Base-by-base conservation (phyloP, 2,329 filamentous ascomycete species). In the Lachnellula cervina region DNA sequence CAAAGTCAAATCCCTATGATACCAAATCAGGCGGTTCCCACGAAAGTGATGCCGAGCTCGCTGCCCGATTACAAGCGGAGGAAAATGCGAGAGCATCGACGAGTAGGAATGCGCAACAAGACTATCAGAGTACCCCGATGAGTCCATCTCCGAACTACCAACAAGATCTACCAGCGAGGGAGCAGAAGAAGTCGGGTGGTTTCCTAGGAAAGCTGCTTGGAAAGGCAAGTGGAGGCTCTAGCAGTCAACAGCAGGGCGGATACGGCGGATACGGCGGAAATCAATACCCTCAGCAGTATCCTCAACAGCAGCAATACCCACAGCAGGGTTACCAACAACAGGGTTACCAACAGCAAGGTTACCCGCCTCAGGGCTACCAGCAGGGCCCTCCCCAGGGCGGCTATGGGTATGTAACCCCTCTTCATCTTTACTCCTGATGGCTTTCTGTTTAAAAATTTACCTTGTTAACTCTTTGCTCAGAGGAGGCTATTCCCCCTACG, bases 61-160 rank as follows among this genome's bases (percentile, higher is more conserved):
- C 92, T 7, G 80, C 88, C 42, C 82, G 84, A 67, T 76, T 96
- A 43, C 92, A 96, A 70, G 88, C 88, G 45, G 89, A 96, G 71
- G 91, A 96, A 71, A 80, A 96, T 61, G 82, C 83, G 5, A 81
- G 83, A 45, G 79, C 78, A 11, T 16, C 60, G 64, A 64, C 50
- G 35, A 62, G 58, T 14, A 49, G 57, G 9, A 60, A 52, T 40
- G 58, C 61, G 11, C 58, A 60, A 56, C 53, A 59, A 42, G 63
- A 62, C 52, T 69, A 67, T 52, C 55, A 55, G 25, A 64, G 61
- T 44, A 64, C 68, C 57, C 50, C 71, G 64, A 64, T 61, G 65
- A 66, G 65, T 49, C 56, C 51, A 37, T 54, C 49, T n/a, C 49
- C 56, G 6, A 28, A 3, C 11, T 45, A 48, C 14, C 46, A 57